A percentile compares a stretch with the other conserved stretches of the same genome.
Conservation (phyloP, 2,329 filamentous ascomycete genomes). For the Alternaria brassicicola region DNA sequence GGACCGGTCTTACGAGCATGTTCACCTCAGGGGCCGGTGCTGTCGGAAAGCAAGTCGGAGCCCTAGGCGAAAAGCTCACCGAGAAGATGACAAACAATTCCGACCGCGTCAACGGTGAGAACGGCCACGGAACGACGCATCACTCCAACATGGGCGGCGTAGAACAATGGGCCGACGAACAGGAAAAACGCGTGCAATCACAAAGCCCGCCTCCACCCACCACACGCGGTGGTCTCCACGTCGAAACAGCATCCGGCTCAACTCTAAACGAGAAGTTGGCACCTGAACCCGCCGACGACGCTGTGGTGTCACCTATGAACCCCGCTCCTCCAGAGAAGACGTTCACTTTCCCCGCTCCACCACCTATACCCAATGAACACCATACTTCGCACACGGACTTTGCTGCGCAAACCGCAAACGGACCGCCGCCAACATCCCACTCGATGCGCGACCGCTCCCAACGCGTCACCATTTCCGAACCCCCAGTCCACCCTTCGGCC, state of each 20-base stretch:
- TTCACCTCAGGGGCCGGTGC: slow-evolving; percentile 29
- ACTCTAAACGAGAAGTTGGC: slow-evolving; percentile 44
- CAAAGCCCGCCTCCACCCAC: slow-evolving; percentile 11
- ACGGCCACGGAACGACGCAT: slow-evolving; percentile 1
- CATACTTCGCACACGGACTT: slow-evolving; percentile 11
- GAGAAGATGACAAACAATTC: slow-evolving; percentile 36
- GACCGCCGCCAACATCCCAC: slow-evolving; percentile 8
- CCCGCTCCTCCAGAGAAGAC: slow-evolving; percentile 27
- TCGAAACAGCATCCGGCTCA: slow-evolving; percentile 27
- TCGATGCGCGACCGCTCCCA: slow-evolving; percentile 31
- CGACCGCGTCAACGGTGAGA: slow-evolving; percentile 24
- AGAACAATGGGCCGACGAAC: slow-evolving; percentile 49
- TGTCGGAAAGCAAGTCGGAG: slow-evolving; percentile 32
- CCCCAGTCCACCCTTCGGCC: slow-evolving; percentile 15
- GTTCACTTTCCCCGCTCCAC: slow-evolving; percentile 41
- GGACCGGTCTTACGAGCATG: slow-evolving; percentile 44
- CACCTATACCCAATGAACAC: slow-evolving; percentile 40
- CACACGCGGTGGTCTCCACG: slow-evolving; percentile 19
- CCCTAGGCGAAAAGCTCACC: slow-evolving; percentile 36
- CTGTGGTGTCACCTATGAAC: slow-evolving; percentile 39
- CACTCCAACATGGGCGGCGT: slow-evolving; percentile 38
- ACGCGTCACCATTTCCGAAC: slow-evolving; percentile 47
- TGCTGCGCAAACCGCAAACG: slow-evolving; percentile 7
- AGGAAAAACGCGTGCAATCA: slow-evolving; percentile 37
- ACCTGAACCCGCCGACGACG: slow-evolving; percentile 35